A percentile compares a stretch with the other conserved stretches of the same genome.
These are phyloP conservation scores for Botrytis medusae DNA, from an alignment of 2,329 filamentous ascomycete species.

Conservation along the genomic window DNA sequence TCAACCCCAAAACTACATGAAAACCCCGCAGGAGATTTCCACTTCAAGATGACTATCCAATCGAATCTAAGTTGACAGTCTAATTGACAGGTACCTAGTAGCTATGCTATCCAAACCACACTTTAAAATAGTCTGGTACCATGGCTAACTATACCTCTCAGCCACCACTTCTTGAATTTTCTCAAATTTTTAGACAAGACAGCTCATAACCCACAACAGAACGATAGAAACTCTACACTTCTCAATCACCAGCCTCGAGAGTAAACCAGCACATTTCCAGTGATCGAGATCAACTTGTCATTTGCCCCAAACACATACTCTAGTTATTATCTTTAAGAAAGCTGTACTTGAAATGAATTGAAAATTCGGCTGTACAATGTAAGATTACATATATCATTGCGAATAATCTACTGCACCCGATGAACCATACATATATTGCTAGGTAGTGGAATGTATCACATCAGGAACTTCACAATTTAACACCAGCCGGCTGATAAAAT, in stretches of 20 bases:
- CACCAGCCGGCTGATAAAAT: neutral
- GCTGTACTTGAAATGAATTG: too few species aligned
- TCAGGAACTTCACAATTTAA: neutral
- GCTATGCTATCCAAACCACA: neutral
- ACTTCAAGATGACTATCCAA: neutral
- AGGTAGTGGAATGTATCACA: too few species aligned
- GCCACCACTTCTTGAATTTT: neutral
- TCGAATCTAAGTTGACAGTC: neutral
- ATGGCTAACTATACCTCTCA: neutral
- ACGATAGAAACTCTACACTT: neutral
- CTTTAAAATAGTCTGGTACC: rapidly evolving
- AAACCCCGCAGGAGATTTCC: neutral
- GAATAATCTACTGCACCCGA: too few species aligned
- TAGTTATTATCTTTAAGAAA: too few species aligned
- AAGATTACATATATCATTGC: too few species aligned
- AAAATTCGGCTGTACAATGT: too few species aligned
- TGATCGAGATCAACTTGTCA: neutral
- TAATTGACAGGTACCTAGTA: neutral
- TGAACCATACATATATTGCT: too few species aligned
- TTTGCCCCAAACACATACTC: neutral
- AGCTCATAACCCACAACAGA: neutral
- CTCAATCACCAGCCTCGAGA: neutral
- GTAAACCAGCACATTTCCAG: neutral
- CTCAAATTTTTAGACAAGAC: too few species aligned
- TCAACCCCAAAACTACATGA: neutral